Percentiles rank a stretch among this genome's conserved stretches.
These are phyloP conservation scores for Ophioceras dolichostomum DNA, from an alignment of 2,329 filamentous ascomycete species.

Conservation along the genomic window DNA sequence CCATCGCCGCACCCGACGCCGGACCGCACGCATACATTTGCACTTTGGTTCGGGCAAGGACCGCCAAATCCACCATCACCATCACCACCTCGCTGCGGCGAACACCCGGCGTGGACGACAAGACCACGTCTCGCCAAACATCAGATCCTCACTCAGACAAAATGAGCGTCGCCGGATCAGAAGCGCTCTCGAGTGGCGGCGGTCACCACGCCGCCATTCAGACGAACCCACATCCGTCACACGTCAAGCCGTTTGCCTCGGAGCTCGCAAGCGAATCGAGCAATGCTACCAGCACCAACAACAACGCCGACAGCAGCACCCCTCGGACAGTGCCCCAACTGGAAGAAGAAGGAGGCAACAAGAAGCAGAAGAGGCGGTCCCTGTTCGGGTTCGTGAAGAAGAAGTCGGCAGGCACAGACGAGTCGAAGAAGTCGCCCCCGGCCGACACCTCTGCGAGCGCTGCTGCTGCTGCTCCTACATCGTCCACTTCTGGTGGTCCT, in stretches of 20 bases:
- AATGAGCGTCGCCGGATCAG: slow-evolving; percentile 8
- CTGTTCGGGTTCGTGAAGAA: slow-evolving; percentile 18
- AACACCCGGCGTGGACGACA: too few species aligned
- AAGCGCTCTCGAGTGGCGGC: too few species aligned
- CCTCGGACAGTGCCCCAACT: not conserved
- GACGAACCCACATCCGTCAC: slow-evolving; percentile 3
- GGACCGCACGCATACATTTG: too few species aligned
- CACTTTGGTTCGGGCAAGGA: too few species aligned
- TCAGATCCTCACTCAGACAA: too few species aligned
- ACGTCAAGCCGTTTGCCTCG: slow-evolving; percentile 10
- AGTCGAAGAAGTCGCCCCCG: slow-evolving; percentile 20
- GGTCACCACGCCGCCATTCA: slow-evolving; percentile 6
- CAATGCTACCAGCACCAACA: slow-evolving; percentile 3
- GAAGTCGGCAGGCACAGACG: slow-evolving; percentile 38
- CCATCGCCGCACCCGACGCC: too few species aligned
- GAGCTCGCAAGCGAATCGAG: too few species aligned
- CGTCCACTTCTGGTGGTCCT: too few species aligned
- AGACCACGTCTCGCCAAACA: too few species aligned
- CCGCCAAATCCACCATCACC: too few species aligned
- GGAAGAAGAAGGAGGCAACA: slow-evolving; percentile 14
- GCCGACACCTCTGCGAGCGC: slow-evolving; percentile 13
- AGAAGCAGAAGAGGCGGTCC: slow-evolving; percentile 19
- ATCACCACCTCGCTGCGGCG: too few species aligned
- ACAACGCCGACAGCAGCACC: not conserved
- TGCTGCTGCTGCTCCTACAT: too few species aligned